Percentiles rank a stretch among this genome's conserved stretches.
Evolutionary conservation across 2,329 filamentous ascomycete genomes (phyloP).

Genomic region (Ophiosphaerella korrae): DNA sequence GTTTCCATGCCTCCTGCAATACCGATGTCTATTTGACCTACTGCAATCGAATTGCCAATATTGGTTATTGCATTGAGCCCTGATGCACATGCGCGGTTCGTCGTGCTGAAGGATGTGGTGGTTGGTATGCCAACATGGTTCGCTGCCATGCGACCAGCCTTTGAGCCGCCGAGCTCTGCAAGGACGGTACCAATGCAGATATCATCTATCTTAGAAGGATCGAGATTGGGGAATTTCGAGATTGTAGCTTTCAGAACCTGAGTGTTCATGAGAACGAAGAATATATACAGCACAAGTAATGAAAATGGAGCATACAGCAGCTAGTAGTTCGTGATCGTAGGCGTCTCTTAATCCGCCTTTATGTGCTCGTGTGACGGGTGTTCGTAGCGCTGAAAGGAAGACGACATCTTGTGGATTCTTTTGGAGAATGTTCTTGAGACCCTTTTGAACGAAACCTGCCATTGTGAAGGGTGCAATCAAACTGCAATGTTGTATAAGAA

Average conservation of each 20-base stretch:
- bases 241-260: slow-evolving; percentile 69
- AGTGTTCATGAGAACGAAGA: not conserved
- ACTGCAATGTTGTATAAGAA: slow-evolving; percentile 19
- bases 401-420: slow-evolving; percentile 83
- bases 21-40: slow-evolving; percentile 72
- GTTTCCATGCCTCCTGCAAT: slow-evolving; percentile 93
- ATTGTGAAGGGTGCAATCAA: slow-evolving; percentile 32
- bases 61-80: slow-evolving; percentile 77
- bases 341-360: slow-evolving; percentile 85
- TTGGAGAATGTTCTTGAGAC: slow-evolving; percentile 75
- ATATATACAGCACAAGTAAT: slow-evolving; percentile 48
- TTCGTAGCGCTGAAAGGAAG: slow-evolving; percentile 88
- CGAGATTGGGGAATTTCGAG: slow-evolving; percentile 72
- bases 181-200: slow-evolving; percentile 87
- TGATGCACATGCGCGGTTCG: slow-evolving; percentile 85
- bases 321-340: slow-evolving; percentile 87
- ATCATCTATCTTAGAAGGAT: slow-evolving; percentile 74
- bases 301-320: slow-evolving; percentile 52
- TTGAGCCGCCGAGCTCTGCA: slow-evolving; percentile 86
- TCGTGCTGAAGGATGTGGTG: slow-evolving; percentile 77
- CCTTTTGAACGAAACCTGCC: slow-evolving; percentile 58
- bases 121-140: slow-evolving; percentile 80
- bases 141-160: slow-evolving; percentile 89
- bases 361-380: slow-evolving; percentile 81
- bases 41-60: slow-evolving; percentile 75